Evolutionary conservation across 192 early-diverging fungal species (phyloP), one percentile per base, ranked within the genome.

Genomic region (Coemansia sp.): DNA sequence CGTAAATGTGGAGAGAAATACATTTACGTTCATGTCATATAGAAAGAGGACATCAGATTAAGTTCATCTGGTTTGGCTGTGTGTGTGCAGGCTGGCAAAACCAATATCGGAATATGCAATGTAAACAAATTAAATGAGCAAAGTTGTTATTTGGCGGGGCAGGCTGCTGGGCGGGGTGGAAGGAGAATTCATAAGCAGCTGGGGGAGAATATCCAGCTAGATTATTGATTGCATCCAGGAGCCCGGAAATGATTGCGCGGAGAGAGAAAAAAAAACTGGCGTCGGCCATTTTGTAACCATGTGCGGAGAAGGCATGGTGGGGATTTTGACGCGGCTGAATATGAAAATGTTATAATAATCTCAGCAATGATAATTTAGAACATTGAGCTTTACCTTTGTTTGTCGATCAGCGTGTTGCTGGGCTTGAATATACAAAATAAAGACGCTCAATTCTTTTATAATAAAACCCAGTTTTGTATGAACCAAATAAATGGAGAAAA

Each of bases 221-320:
- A n/a, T n/a, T n/a, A n/a, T 52, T 28, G 34, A 52, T 54, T 54
- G 52, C n/a, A n/a, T 33, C 52, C 52, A 33, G 17, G 52, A 33
- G 52, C 2, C 52, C n/a, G 52, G 52, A 8, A 44, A 22, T 4
- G 34, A 41, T 41, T 41, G 4, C 38, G 38, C 38, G 38, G 38
- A 41, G 38, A 17, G 13, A 17, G 6, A 41, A 41, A 41, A n/a
- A 15, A 13, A 41, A 13, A 17, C 14, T 17, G 38, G 4, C 4
- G 38, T 41, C 38, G 38, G 38, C 14, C 38, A 41, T 41, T 41
- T 41, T 41, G 3, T 41, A 17, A 41, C 13, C 2, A 25, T 48
- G 19, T 48, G 45, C 23, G 20, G 45, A 48, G 45, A 25, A 48
- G 3, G 15, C 23, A 48, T n/a, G n/a, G n/a, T n/a, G 45, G 3